These are phyloP conservation scores for Aspergillus incahuasiensis DNA, from an alignment of 495 filamentous ascomycete species.

Conservation along the genomic window DNA sequence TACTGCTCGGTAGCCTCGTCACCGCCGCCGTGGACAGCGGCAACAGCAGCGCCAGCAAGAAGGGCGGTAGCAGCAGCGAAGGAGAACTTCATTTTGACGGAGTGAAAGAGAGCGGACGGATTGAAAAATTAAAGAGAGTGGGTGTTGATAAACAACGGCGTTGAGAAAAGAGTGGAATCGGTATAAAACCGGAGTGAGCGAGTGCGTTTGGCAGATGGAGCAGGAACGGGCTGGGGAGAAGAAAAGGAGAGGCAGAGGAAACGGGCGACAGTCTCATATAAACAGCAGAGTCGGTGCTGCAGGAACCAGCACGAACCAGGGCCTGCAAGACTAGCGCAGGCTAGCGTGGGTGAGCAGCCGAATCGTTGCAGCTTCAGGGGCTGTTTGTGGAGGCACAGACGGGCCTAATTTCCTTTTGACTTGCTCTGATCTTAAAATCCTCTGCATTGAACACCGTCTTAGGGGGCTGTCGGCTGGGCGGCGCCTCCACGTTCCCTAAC, in stretches of 20 bases:
- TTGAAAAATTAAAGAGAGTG: conserved; percentile 13
- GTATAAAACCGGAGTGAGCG: conserved; percentile 29
- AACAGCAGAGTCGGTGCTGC: not conserved
- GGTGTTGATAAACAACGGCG: conserved; percentile 23
- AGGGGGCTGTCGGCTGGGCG: not conserved
- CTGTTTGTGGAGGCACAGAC: not conserved
- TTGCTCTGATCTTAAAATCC: not conserved
- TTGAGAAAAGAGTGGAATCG: conserved; percentile 52
- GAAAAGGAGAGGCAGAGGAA: conserved; percentile 9
- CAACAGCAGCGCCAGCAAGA: conserved; percentile 51
- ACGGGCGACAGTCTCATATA: conserved; percentile 6
- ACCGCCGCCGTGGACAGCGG: conserved; percentile 34
- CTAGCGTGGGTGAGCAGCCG: not conserved
- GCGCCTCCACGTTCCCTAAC: conserved; percentile 1
- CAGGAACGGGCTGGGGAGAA: conserved; percentile 21
- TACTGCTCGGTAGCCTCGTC: conserved; percentile 42
- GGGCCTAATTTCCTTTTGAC: conserved; percentile 8
- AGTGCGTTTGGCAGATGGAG: conserved; percentile 3
- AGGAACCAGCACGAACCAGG: not conserved
- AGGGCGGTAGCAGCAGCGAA: conserved; percentile 65
- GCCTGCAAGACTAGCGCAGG: not conserved
- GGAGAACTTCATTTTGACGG: conserved; percentile 86
- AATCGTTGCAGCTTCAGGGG: conserved; percentile 1
- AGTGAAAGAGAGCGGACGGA: conserved; percentile 19
- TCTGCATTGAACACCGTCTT: not conserved